Base-by-base conservation (phyloP, 306 rosid species). In the Boehmeria nivea region DNA sequence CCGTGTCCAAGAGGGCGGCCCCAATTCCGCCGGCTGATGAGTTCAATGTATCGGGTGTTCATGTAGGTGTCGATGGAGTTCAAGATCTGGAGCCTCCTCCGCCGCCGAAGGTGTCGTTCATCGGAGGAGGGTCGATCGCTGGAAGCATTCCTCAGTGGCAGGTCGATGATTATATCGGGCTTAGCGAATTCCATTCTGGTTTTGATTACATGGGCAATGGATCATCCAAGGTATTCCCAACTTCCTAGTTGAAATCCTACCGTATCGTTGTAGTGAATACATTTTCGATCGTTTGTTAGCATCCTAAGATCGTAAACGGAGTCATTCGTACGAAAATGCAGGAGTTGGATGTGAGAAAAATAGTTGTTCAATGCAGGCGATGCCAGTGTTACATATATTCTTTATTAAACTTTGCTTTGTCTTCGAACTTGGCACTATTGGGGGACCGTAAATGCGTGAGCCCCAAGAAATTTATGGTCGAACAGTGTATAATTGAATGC, bases 141-240 rank as follows among this genome's bases (percentile, higher is more conserved):
- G 95, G 80, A 74, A 76, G 80, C 66, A 72, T 71, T 59, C 75
- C 89, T 10, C 85, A 79, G 6, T 85, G 99, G 95, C 67, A 74
- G 5, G 31, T 87, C 1, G 96, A 93, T 63, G 99, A 81, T 17
- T 85, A 73, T 54, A 45, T 87, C 47, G 82, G 83, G 19, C 42
- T 87, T 37, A 53, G 73, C 31, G 99, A 86, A 20, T 85, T 75
- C 68, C 72, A 46, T 67, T 86, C 72, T 73, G 76, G 57, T 59
- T 83, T 68, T 50, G 79, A 76, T 42, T 83, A 52, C 83, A 77
- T 73, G 80, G 95, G 82, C 39, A 75, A 61, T 51, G 94, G 76
- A 64, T 79, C 96, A 33, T 83, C 94, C 60, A 83, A 85, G 94
- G 99, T 85, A 59, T 86, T 19, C 53, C 33, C 48, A 61, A 69